Percentiles rank a stretch among this genome's conserved stretches.
Evolutionary conservation across 1,284 basidiomycete species (phyloP).

Genomic region (Spongiforma sp.): DNA sequence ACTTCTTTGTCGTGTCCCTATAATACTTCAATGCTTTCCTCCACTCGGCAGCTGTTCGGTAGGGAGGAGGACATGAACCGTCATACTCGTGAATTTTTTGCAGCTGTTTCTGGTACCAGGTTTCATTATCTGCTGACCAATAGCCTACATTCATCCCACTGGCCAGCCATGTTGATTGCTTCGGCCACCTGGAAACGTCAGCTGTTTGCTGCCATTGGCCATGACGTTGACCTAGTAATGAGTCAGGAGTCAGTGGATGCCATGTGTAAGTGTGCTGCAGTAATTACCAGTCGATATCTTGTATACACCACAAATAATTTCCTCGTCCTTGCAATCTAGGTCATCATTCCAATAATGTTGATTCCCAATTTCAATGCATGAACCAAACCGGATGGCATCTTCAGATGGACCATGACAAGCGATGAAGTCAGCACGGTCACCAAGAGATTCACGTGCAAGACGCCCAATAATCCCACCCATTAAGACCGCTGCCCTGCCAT

Average conservation of each 20-base stretch:
- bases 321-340: conserved; percentile 5
- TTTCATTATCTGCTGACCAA: neutral
- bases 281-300: conserved; percentile 17
- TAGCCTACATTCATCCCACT: neutral
- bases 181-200: neutral
- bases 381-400: conserved; percentile 1
- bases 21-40: neutral
- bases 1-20: neutral
- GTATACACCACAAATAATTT: conserved; percentile 18
- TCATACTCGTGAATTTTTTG: neutral
- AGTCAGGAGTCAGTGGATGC: neutral
- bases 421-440: conserved; percentile 2
- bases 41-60: neutral
- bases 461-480: conserved; percentile 11
- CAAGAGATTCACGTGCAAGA: conserved; percentile 9
- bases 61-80: neutral
- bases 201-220: neutral
- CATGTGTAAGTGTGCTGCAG: neutral
- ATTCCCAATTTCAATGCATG: neutral
- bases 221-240: neutral
- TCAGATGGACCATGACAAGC: conserved; percentile 2
- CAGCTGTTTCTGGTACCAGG: neutral
- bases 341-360: conserved; percentile 13
- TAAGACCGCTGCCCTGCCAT: conserved; percentile 9
- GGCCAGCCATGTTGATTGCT: neutral